A percentile compares a stretch with the other conserved stretches of the same genome.
Evolutionary conservation across 495 filamentous ascomycete genomes (phyloP).

Genomic region (Penicillium argentinense): DNA sequence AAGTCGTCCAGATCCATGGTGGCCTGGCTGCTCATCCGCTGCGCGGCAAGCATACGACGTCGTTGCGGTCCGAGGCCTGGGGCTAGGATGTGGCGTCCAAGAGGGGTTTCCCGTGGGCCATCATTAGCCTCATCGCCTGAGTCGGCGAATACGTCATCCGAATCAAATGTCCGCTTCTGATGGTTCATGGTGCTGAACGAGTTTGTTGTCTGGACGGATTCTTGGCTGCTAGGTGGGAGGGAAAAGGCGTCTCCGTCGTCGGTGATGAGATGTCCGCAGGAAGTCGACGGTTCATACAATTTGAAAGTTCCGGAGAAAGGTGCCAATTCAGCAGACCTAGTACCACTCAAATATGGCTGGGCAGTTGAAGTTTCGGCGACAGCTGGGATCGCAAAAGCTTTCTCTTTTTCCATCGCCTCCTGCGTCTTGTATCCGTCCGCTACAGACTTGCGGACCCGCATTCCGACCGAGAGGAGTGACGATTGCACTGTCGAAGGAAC

Average conservation of each 20-base stretch:
- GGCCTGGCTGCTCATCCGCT: constrained; percentile 4
- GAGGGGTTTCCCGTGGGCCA: background rate
- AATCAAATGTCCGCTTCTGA: constrained; percentile 22
- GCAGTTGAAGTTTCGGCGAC: constrained; percentile 13
- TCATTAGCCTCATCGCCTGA: constrained; percentile 3
- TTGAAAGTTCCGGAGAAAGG: constrained; percentile 78
- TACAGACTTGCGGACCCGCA: constrained; percentile 88
- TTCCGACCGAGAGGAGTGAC: constrained; percentile 81
- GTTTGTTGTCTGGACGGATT: constrained; percentile 28
- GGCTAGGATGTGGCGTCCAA: constrained; percentile 33
- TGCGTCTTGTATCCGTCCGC: constrained; percentile 88
- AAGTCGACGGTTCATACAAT: constrained; percentile 25
- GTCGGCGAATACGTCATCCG: constrained; percentile 55
- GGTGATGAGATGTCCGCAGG: constrained; percentile 17
- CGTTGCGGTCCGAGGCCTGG: constrained; percentile 34
- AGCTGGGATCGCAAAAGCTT: constrained; percentile 24
- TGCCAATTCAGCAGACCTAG: constrained; percentile 53
- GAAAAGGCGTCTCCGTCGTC: constrained; percentile 46
- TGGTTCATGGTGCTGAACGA: constrained; percentile 10
- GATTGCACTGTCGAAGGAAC: constrained; percentile 68
- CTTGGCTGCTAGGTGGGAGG: constrained; percentile 47
- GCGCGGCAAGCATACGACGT: constrained; percentile 27
- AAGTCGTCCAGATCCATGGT: constrained; percentile 44
- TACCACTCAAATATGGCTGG: constrained; percentile 15
- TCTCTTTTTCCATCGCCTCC: constrained; percentile 25